Conservation (phyloP, 306 rosid genomes). For the Rubus idaeus region DNA sequence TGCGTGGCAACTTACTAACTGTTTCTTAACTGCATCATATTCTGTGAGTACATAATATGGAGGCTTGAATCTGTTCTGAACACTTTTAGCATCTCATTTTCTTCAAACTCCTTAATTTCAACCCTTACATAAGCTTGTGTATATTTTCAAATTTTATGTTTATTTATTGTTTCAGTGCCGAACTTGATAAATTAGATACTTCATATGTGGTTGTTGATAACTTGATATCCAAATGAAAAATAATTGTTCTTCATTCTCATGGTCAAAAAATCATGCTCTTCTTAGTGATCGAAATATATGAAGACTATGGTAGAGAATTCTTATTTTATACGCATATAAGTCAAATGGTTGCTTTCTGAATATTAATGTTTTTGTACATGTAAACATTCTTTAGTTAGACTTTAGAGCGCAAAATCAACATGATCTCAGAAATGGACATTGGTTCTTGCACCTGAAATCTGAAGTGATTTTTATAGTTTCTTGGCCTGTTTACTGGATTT, state of each 20-base stretch:
- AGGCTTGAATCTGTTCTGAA: conserved; percentile 8
- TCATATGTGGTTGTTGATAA: not conserved
- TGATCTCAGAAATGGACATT: not conserved
- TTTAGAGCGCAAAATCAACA: not conserved
- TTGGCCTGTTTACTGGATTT: not conserved
- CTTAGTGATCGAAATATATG: not conserved
- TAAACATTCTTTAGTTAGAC: not conserved
- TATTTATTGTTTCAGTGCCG: not conserved
- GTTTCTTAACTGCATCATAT: conserved; percentile 96
- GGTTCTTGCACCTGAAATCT: not conserved
- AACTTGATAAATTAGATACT: not conserved
- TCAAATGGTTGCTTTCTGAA: not conserved
- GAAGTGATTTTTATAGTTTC: not conserved
- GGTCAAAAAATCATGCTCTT: not conserved
- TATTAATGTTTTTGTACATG: not conserved
- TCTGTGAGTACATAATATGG: conserved; percentile 68
- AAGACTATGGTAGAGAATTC: not conserved
- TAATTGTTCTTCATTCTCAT: not conserved
- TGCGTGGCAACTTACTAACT: conserved; percentile 83
- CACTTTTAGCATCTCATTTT: not conserved
- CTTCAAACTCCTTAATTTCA: not conserved
- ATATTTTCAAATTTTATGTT: not conserved
- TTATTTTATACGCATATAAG: not conserved
- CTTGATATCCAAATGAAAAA: not conserved
- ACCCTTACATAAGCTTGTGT: not conserved